These are phyloP conservation scores for Alternaria longipes DNA, from an alignment of 2,329 filamentous ascomycete species.

Conservation along the genomic window DNA sequence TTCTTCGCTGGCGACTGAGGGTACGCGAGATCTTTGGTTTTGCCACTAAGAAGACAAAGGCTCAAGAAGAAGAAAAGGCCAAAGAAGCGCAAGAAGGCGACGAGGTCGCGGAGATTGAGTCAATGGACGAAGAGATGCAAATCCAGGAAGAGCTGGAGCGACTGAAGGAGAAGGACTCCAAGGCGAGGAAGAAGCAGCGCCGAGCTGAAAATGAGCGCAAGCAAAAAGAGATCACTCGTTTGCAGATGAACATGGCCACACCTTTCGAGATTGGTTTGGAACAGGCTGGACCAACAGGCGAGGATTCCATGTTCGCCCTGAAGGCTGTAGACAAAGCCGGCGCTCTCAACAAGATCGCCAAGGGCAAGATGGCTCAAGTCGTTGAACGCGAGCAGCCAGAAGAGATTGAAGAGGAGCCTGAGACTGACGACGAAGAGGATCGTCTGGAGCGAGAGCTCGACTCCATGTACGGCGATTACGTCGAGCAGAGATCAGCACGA, in stretches of 20 bases:
- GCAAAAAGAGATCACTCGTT: slow-evolving; percentile 90
- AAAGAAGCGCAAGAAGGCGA: slow-evolving; percentile 57
- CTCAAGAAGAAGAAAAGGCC: slow-evolving; percentile 55
- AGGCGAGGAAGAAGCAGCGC: slow-evolving; percentile 82
- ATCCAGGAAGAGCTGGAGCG: slow-evolving; percentile 88
- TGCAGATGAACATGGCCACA: slow-evolving; percentile 97
- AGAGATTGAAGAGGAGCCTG: slow-evolving; percentile 60
- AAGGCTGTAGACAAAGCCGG: slow-evolving; percentile 81
- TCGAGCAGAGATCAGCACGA: slow-evolving; percentile 77
- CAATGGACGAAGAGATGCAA: slow-evolving; percentile 93
- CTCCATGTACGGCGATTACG: slow-evolving; percentile 84
- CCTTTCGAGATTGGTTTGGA: slow-evolving; percentile 97
- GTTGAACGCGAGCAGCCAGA: slow-evolving; percentile 61
- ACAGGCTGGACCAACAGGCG: slow-evolving; percentile 78
- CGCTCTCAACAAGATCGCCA: slow-evolving; percentile 72
- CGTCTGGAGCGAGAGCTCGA: slow-evolving; percentile 86
- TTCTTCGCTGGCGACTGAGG: slow-evolving; percentile 88
- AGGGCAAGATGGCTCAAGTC: slow-evolving; percentile 79
- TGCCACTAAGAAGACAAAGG: slow-evolving; percentile 71
- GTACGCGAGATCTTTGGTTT: slow-evolving; percentile 93
- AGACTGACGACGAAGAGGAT: slow-evolving; percentile 82
- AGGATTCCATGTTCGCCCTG: slow-evolving; percentile 86
- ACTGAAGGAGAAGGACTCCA: slow-evolving; percentile 79
- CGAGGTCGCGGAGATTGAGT: slow-evolving; percentile 82
- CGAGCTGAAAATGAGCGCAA: slow-evolving; percentile 92